Base-by-base conservation (phyloP, 2,329 filamentous ascomycete genomes). In the Ascochyta clinopodiicola region DNA sequence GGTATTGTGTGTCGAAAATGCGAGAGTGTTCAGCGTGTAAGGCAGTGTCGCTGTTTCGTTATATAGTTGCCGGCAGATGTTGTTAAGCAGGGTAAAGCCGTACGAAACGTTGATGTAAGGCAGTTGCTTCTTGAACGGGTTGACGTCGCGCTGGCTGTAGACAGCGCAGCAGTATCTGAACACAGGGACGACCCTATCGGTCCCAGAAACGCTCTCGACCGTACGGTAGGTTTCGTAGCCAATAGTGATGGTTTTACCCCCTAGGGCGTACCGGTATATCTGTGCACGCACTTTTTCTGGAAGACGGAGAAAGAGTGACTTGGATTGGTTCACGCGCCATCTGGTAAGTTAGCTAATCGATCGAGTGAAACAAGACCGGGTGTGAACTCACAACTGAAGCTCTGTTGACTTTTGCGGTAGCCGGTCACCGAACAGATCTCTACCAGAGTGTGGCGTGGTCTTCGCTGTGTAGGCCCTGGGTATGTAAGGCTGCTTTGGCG, bases 51-150 rank as follows among this genome's bases (percentile, higher is more conserved):
- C 62, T 4, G 71, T 72, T 56, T 74, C 71, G 21, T 60, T 21
- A 34, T 72, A 70, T 13, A 73, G 44, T 39, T 73, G 71, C 9
- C 70, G 66, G 44, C 68, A 71, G 8, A 73, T 59, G 13, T 47
- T 44, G 39, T 63, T 72, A 2, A 74, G 56, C 3, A 64, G 49
- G 4, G 63, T 70, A 38, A 66, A 65, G 3, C 48, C 46, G 1
- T 17, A 52, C 0, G 51, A 27, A 1, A 43, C 36, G 27, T 57
- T 56, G 19, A 66, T 19, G n/a, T 44, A 54, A 0, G 49, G 27
- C 1, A 49, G 35, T 7, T 42, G 51, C 17, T 47, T 47, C 1
- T 44, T 34, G 27, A 36, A 38, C 10, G 56, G 66, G 2, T 67
- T 64, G 36, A 65, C 62, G 10, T 39, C 46, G 3, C 6, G 44